These are phyloP conservation scores for Suillus occidentalis DNA, from an alignment of 768 basidiomycete genomes.

Conservation along the genomic window DNA sequence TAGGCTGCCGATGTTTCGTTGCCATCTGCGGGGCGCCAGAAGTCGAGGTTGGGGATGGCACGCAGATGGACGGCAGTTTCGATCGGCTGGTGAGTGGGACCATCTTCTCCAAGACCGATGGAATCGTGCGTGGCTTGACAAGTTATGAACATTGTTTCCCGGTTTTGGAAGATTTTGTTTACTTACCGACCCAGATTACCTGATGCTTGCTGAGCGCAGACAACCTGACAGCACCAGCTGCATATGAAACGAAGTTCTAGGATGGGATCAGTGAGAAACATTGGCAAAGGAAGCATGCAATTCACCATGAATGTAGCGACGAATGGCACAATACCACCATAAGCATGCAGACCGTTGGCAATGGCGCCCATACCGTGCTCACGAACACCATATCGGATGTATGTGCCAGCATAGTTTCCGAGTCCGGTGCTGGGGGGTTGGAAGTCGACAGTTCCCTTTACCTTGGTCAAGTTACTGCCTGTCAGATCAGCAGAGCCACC, in stretches of 20 bases:
- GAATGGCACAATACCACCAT: conserved; percentile 90
- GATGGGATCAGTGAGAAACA: conserved; percentile 12
- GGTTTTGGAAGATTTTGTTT: background rate
- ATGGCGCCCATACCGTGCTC: conserved; percentile 98
- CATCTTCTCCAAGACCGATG: conserved; percentile 91
- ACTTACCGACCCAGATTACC: conserved; percentile 90
- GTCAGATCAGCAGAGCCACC: conserved; percentile 93
- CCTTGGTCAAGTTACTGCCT: conserved; percentile 89
- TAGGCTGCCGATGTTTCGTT: conserved; percentile 98
- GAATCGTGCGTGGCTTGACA: conserved; percentile 86
- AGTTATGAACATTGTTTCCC: background rate
- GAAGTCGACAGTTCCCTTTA: conserved; percentile 85
- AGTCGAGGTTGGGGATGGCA: conserved; percentile 86
- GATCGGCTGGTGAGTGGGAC: conserved; percentile 94
- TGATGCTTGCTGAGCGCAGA: conserved; percentile 88
- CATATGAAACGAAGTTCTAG: conserved; percentile 92
- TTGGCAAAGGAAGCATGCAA: conserved; percentile 6
- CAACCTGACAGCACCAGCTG: conserved; percentile 88
- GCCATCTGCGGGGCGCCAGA: conserved; percentile 93
- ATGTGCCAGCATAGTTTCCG: conserved; percentile 82
- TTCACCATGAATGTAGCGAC: conserved; percentile 87
- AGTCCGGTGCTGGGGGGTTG: conserved; percentile 85
- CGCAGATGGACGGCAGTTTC: conserved; percentile 88
- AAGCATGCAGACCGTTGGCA: conserved; percentile 86
- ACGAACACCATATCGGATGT: conserved; percentile 95